Evolutionary conservation across 1,284 basidiomycete species (phyloP), one percentile per base, ranked within the genome.

Genomic region (Ceratobasidium sp.): DNA sequence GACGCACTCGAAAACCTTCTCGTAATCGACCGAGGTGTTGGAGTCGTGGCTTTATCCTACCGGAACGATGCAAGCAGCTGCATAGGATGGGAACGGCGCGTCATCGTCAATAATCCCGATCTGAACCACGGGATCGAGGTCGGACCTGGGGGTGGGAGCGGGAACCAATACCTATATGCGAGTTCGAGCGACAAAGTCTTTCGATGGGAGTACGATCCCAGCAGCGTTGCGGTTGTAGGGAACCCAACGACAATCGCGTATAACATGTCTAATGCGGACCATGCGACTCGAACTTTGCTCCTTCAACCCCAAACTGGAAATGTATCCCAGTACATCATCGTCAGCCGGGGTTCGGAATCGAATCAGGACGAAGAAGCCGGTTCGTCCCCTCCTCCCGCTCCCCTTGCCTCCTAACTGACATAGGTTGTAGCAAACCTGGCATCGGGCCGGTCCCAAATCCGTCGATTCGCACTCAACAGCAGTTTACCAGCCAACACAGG

Each of bases 61-160:
- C 69, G 69, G 2, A 69, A 77, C 66, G 66, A 58, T 28, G 73
- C 83, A 33, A n/a, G n/a, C n/a, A 56, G 63, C 18, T 79, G 80
- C 60, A 64, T 69, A 10, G 86, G 87, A 4, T 88, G 86, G 85
- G 81, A 86, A 49, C 84, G 86, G 1, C 84, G 82, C 0, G 81
- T 86, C 15, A 84, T 88, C 23, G 81, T 87, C 28, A 75, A 82
- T 23, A 86, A 86, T 77, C 42, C 84, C 3, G 79, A 80, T 28
- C 82, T 88, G 28, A 88, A 86, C 15, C 87, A 88, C 69, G 87
- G 87, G 2, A 87, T 88, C 46, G 84, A 86, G 77, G 78, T 88
- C n/a, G 83, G 85, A 53, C 84, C 82, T 0, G 77, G 80, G 13
- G 77, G 76, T 40, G 69, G 69, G 15, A 55, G 69, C 9, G 53